These are phyloP conservation scores for Penicillium sp. DNA, from an alignment of 2,329 filamentous ascomycete genomes.

Conservation along the genomic window DNA sequence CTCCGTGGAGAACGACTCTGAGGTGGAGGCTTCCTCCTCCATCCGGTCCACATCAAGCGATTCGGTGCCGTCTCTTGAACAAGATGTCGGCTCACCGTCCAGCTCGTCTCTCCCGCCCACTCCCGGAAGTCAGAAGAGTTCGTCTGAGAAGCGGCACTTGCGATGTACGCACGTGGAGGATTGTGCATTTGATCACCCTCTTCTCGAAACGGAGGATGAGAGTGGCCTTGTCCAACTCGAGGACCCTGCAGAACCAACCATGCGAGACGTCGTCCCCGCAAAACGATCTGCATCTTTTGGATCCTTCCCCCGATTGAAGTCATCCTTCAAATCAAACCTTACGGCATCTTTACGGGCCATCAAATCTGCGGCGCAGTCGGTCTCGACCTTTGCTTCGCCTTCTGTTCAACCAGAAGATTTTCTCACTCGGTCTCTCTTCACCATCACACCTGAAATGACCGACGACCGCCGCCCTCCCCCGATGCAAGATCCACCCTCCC, in stretches of 20 bases:
- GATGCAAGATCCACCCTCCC: slow-evolving; percentile 49
- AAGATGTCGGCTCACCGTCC: slow-evolving; percentile 46
- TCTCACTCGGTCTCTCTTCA: slow-evolving; percentile 53
- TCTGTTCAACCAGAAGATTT: slow-evolving; percentile 54
- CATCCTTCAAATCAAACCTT: slow-evolving; percentile 57
- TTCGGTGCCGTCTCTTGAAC: slow-evolving; percentile 52
- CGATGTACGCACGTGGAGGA: slow-evolving; percentile 50
- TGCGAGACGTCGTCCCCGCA: slow-evolving; percentile 9
- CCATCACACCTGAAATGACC: slow-evolving; percentile 52
- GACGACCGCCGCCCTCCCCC: slow-evolving; percentile 56
- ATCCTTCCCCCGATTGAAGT: slow-evolving; percentile 40
- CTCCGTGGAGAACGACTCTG: slow-evolving; percentile 37
- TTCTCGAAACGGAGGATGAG: slow-evolving; percentile 41
- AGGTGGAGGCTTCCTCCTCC: slow-evolving; percentile 42
- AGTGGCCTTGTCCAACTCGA: slow-evolving; percentile 19
- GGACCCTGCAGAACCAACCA: slow-evolving; percentile 9
- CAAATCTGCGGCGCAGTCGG: slow-evolving; percentile 55
- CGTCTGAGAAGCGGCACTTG: slow-evolving; percentile 41
- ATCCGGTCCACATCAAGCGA: slow-evolving; percentile 52
- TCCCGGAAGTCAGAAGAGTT: slow-evolving; percentile 35
- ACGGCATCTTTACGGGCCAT: slow-evolving; percentile 58
- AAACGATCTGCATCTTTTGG: slow-evolving; percentile 27
- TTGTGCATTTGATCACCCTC: slow-evolving; percentile 53
- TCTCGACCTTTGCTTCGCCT: slow-evolving; percentile 53
- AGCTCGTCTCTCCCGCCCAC: slow-evolving; percentile 42